phyloP scores from a whole-genome alignment of 2,329 filamentous ascomycete species.

The Penicillium verrucosum region DNA sequence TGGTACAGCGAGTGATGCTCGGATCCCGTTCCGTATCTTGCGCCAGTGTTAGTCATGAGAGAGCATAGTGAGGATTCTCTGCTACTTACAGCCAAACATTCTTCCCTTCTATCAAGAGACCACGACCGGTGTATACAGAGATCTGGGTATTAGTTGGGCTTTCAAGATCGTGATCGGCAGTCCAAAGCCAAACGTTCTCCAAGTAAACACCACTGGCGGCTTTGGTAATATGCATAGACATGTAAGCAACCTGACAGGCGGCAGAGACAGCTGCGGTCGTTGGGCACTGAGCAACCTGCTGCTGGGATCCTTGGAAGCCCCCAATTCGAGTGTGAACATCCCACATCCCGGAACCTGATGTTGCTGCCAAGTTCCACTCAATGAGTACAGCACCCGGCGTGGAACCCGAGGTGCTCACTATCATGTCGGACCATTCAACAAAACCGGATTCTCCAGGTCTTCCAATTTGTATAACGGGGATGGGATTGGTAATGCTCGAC shows the following conservation, averaged over 20 bases:
- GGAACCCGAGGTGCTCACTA: constrained; percentile 66
- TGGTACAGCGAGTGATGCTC: constrained; percentile 51
- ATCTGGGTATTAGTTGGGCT: constrained; percentile 49
- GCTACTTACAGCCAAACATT: constrained; percentile 38
- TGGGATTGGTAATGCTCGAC: constrained; percentile 56
- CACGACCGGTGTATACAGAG: constrained; percentile 53
- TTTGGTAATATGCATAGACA: constrained; percentile 39
- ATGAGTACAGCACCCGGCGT: constrained; percentile 67
- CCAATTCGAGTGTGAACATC: constrained; percentile 53
- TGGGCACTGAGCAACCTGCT: constrained; percentile 45
- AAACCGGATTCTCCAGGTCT: constrained; percentile 60
- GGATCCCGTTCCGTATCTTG: constrained; percentile 41
- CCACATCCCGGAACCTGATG: constrained; percentile 53
- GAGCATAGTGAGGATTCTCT: not conserved
- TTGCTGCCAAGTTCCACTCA: constrained; percentile 66
- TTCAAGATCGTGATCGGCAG: constrained; percentile 56
- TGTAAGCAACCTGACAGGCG: constrained; percentile 35
- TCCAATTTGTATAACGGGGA: constrained; percentile 66
- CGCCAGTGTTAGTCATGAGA: constrained; percentile 4
- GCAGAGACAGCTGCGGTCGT: constrained; percentile 38
- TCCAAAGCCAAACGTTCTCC: constrained; percentile 54
- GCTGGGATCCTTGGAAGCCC: constrained; percentile 50
- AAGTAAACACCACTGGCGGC: constrained; percentile 41
- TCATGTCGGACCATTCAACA: constrained; percentile 69
- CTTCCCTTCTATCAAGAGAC: constrained; percentile 49